Conservation (phyloP, 495 filamentous ascomycete species). For the Daldinia concentrica region DNA sequence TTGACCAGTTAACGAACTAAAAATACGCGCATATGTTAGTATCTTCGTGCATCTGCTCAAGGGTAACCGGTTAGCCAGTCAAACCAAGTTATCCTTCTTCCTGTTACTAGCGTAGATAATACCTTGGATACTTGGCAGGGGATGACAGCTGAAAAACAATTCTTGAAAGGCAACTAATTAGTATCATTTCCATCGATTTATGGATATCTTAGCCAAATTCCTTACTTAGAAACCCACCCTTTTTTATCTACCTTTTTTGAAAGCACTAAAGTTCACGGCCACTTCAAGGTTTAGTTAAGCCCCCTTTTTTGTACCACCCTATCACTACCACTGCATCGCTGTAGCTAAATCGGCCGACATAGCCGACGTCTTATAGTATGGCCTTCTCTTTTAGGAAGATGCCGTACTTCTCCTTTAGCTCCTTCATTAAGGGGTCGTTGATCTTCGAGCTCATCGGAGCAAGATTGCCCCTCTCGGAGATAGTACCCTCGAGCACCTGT, state of each 20-base stretch:
- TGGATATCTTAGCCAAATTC: neutral
- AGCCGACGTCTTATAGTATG: slow-evolving; percentile 23
- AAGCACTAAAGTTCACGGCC: neutral
- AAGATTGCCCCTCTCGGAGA: slow-evolving; percentile 78
- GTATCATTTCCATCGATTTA: slow-evolving; percentile 2
- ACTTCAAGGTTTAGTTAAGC: slow-evolving; percentile 3
- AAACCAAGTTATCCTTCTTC: neutral
- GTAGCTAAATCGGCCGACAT: neutral
- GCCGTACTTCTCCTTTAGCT: slow-evolving; percentile 71
- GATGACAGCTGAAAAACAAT: neutral
- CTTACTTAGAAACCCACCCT: neutral
- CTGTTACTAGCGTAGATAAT: neutral
- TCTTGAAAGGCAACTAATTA: neutral
- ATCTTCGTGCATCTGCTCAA: neutral
- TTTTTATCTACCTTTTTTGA: slow-evolving; percentile 12
- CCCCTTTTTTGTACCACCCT: neutral
- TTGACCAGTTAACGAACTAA: neutral
- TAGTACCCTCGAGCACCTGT: slow-evolving; percentile 84
- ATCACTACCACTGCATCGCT: neutral
- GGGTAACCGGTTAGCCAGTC: too few species aligned
- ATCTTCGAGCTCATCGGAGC: slow-evolving; percentile 83
- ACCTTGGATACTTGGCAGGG: neutral
- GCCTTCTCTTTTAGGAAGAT: slow-evolving; percentile 61
- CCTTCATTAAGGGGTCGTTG: slow-evolving; percentile 74
- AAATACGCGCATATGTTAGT: neutral